Base-by-base conservation (phyloP, 2,329 filamentous ascomycete genomes). In the Ophiostoma ulmi region DNA sequence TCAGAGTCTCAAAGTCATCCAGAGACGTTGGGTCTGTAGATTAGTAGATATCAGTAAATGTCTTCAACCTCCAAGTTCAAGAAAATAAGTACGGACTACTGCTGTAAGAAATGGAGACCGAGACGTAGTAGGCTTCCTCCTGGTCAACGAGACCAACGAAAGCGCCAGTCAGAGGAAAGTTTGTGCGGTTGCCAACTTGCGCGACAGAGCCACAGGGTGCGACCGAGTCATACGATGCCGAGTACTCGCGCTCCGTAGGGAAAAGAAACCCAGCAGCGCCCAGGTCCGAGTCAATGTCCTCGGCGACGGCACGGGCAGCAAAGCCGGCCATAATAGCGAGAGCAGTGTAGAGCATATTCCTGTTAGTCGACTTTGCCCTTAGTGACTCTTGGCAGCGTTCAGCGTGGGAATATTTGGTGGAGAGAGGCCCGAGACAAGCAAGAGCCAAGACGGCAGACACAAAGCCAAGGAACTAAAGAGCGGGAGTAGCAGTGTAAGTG, bases 231-330 rank as follows among this genome's bases (percentile, higher is more conserved):
- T 80, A 75, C 3, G 79, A 78, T 38, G 82, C 82, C 64, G 79
- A 81, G 83, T 84, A 87, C n/a, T 78, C 77, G 39, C 85, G 80
- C 73, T 86, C 82, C 1, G 78, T 76, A 0, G 85, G 85, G 83
- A 85, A 87, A 69, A 87, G 77, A 74, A 87, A 85, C 31, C 83
- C 84, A 20, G 83, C 84, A 1, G 84, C 84, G 3, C 84, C 44
- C 44, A 48, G 44, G 44, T 48, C 20, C 44, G 44, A 48, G 44
- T 48, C 44, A 6, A 48, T 48, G 17, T 48, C 44, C 44, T 48
- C 44, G 44, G 44, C 44, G 1, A n/a, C 44, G 44, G 44, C 17
- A 58, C 52, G n/a, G 22, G 22, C 52, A 58, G 52, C 52, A 58
- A 58, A 58, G 52, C 52, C 52, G 52, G 52, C 52, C 52, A 58